Percentiles rank a stretch among this genome's conserved stretches.
These are phyloP conservation scores for Lasiodiplodia hormozganensis DNA, from an alignment of 2,329 filamentous ascomycete genomes.

Conservation along the genomic window DNA sequence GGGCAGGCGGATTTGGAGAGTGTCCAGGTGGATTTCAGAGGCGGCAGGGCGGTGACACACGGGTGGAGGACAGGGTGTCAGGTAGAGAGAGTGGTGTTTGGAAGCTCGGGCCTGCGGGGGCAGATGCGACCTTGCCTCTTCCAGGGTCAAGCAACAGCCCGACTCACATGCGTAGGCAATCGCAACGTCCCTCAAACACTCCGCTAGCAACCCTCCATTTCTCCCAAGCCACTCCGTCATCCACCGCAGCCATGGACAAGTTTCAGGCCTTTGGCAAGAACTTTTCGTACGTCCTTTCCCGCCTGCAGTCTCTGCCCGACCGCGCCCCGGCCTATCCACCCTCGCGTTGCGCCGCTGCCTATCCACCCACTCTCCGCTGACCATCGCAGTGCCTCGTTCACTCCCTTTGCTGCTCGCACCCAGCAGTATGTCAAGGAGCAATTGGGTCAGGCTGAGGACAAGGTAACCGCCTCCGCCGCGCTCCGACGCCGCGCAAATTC, in stretches of 20 bases:
- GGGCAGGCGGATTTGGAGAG: not conserved
- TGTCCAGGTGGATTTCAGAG: not conserved
- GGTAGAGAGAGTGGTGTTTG: conserved; percentile 3
- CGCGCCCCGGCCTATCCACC: conserved; percentile 22
- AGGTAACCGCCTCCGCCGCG: conserved; percentile 60
- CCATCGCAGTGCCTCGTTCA: conserved; percentile 77
- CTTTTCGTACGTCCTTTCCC: conserved; percentile 61
- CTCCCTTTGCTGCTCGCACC: conserved; percentile 90
- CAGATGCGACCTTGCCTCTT: conserved; percentile 19
- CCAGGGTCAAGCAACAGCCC: not conserved
- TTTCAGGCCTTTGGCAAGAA: conserved; percentile 62
- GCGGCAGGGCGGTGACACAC: not conserved
- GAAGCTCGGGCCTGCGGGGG: not conserved
- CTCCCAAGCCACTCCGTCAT: not conserved
- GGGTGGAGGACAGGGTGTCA: conserved; percentile 1
- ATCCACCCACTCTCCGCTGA: conserved; percentile 35
- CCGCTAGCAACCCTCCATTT: not conserved
- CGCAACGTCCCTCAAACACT: conserved; percentile 9
- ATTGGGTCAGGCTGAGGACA: conserved; percentile 92
- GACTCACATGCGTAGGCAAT: conserved; percentile 16
- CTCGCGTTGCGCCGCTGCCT: not conserved
- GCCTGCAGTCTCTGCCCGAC: conserved; percentile 29
- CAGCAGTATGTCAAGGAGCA: conserved; percentile 99
- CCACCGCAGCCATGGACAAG: conserved; percentile 29
- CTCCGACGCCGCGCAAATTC: not conserved